Evolutionary conservation across 768 basidiomycete species (phyloP).

Genomic region (Lyophyllum shimeji): DNA sequence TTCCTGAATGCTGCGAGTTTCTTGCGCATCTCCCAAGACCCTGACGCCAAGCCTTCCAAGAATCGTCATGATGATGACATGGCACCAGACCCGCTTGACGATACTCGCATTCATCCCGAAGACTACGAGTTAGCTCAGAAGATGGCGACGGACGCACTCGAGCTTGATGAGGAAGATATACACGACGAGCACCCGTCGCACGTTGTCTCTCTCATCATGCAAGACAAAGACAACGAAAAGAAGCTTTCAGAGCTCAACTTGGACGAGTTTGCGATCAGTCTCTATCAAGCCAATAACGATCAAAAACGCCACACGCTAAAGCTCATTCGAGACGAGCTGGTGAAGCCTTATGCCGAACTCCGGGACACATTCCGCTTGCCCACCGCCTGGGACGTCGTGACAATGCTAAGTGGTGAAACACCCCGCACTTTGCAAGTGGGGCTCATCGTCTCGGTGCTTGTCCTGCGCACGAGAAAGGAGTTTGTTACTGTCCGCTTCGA

Average conservation of each 20-base stretch:
- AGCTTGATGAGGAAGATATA: slow-evolving; percentile 96
- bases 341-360: slow-evolving; percentile 76
- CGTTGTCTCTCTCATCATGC: slow-evolving; percentile 84
- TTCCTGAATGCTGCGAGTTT: slow-evolving; percentile 94
- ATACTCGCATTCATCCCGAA: slow-evolving; percentile 94
- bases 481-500: slow-evolving; percentile 77
- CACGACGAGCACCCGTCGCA: slow-evolving; percentile 91
- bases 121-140: slow-evolving; percentile 98
- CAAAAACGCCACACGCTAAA: slow-evolving; percentile 89
- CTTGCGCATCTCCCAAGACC: slow-evolving; percentile 79
- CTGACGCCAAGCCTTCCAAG: slow-evolving; percentile 60
- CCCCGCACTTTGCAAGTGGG: slow-evolving; percentile 71
- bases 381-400: slow-evolving; percentile 77
- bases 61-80: slow-evolving; percentile 68
- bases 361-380: slow-evolving; percentile 66
- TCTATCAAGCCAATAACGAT: slow-evolving; percentile 80
- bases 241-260: slow-evolving; percentile 90
- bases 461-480: slow-evolving; percentile 52
- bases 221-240: slow-evolving; percentile 70
- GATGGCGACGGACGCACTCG: slow-evolving; percentile 97
- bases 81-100: slow-evolving; percentile 86
- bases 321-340: slow-evolving; percentile 83
- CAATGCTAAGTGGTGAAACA: slow-evolving; percentile 96
- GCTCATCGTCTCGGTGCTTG: slow-evolving; percentile 76
- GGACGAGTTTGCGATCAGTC: slow-evolving; percentile 93